Base-by-base conservation (phyloP, 2,329 filamentous ascomycete genomes). In the Fusarium scirpi region DNA sequence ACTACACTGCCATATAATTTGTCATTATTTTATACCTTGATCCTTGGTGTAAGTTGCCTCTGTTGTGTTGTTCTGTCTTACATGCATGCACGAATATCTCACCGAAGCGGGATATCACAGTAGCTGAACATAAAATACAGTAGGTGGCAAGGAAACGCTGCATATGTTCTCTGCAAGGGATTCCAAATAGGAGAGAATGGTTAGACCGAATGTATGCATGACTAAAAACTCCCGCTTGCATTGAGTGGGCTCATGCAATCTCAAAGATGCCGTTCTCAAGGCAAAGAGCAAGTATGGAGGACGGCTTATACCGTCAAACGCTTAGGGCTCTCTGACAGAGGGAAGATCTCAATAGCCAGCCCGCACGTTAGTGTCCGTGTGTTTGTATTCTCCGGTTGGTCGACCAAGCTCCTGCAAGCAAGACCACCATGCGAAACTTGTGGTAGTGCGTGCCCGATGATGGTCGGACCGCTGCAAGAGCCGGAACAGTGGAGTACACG, bases 281-380 rank as follows among this genome's bases (percentile, higher is more conserved):
- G 27, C 6, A 12, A 29, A 29, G 27, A 29, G 27, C 27, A 29
- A 12, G 27, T 29, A 29, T 12, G 27, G 11, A 29, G 18, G 18
- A 38, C 34, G 34, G 34, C 34, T 38, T 38, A 38, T 38, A 38
- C 34, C 34, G 34, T 30, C 29, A 30, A 30, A 30, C 29, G 29
- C 29, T 15, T 30, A 30, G 29, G 53, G 44, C 56, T 54, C 41
- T 70, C 47, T 65, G 53, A 62, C 69, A 54, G 30, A 51, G 45
- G 43, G 73, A 52, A 71, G 73, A 75, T 75, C 73, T 62, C 41
- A 75, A 75, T 75, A 60, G 67, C 44, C 40, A 52, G 44, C 53
- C 58, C 62, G 62, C 54, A 49, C 27, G 32, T 27, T 70, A 59
- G 55, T 25, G 67, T 55, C 41, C 52, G 18, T 53, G 55, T 38